Percentiles rank a stretch among this genome's conserved stretches.
Conservation (phyloP, 495 filamentous ascomycete species). For the Penicillium canescens region DNA sequence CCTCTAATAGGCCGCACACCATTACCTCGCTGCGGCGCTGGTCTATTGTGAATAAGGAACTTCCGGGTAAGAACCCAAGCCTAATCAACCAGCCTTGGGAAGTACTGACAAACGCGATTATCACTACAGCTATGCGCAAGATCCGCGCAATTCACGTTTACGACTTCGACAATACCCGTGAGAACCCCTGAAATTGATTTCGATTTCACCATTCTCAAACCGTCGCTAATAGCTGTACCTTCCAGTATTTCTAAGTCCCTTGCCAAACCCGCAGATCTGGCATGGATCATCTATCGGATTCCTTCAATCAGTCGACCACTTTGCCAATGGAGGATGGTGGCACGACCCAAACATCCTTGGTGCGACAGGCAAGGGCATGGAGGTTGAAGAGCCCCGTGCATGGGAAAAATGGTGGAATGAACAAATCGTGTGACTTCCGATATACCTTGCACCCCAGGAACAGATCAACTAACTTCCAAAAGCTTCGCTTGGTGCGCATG, state of each 20-base stretch:
- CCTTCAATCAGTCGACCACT: slow-evolving; percentile 70
- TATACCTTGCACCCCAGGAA: not conserved
- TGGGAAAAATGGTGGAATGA: slow-evolving; percentile 99
- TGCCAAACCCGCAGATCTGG: slow-evolving; percentile 91
- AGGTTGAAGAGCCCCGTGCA: slow-evolving; percentile 75
- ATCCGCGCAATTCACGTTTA: slow-evolving; percentile 89
- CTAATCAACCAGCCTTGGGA: not conserved
- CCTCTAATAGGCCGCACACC: slow-evolving; percentile 43
- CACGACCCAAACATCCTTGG: slow-evolving; percentile 85
- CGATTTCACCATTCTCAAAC: not conserved
- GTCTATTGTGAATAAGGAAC: slow-evolving; percentile 6
- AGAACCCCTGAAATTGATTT: slow-evolving; percentile 19
- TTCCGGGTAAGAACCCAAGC: not conserved
- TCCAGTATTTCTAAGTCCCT: slow-evolving; percentile 83
- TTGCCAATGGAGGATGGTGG: slow-evolving; percentile 95
- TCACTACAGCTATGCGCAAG: slow-evolving; percentile 54
- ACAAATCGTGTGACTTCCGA: slow-evolving; percentile 57
- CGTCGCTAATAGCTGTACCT: slow-evolving; percentile 10
- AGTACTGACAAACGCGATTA: not conserved
- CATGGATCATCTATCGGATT: slow-evolving; percentile 70
- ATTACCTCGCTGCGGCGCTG: slow-evolving; percentile 67
- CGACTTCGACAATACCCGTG: slow-evolving; percentile 98
- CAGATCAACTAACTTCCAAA: slow-evolving; percentile 26
- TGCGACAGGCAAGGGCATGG: slow-evolving; percentile 81
- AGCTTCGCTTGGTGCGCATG: slow-evolving; percentile 76